Evolutionary conservation across 2,329 filamentous ascomycete species (phyloP).

Genomic region (Colletotrichum sansevieriae): DNA sequence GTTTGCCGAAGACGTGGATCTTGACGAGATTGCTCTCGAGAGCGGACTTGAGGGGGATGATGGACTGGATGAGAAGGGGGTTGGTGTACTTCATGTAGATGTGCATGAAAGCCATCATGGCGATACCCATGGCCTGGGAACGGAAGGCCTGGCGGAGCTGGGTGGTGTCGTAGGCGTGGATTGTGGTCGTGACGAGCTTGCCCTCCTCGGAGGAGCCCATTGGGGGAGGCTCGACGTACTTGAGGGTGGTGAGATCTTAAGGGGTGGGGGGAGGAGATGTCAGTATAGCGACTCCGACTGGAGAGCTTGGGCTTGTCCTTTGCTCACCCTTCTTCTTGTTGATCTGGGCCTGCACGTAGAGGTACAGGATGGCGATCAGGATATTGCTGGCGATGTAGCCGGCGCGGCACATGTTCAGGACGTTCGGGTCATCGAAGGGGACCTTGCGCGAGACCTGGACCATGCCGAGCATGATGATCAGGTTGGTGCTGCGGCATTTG

Average conservation of each 20-base stretch:
- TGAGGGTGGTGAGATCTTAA: slow-evolving; percentile 93
- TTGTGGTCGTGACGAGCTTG: slow-evolving; percentile 95
- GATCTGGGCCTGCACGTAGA: slow-evolving; percentile 87
- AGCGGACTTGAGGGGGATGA: slow-evolving; percentile 96
- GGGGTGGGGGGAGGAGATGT: neutral
- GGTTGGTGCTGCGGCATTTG: slow-evolving; percentile 77
- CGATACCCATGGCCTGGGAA: slow-evolving; percentile 93
- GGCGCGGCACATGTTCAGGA: slow-evolving; percentile 68
- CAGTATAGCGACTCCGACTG: slow-evolving; percentile 49
- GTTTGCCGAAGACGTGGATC: slow-evolving; percentile 90
- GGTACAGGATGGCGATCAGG: slow-evolving; percentile 86
- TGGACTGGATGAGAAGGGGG: slow-evolving; percentile 97
- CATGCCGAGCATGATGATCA: slow-evolving; percentile 95
- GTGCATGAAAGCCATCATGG: slow-evolving; percentile 99
- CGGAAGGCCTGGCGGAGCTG: slow-evolving; percentile 91
- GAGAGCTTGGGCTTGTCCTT: no score
- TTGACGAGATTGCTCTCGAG: slow-evolving; percentile 97
- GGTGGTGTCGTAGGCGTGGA: slow-evolving; percentile 91
- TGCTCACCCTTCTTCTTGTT: slow-evolving; percentile 92
- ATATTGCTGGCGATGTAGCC: slow-evolving; percentile 75
- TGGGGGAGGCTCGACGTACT: slow-evolving; percentile 96
- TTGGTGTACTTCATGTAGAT: slow-evolving; percentile 99
- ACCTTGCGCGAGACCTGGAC: slow-evolving; percentile 98
- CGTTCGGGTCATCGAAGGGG: slow-evolving; percentile 85
- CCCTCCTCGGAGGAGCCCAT: slow-evolving; percentile 95